These are phyloP conservation scores for Priceomyces haplophilus DNA, from an alignment of 805 yeast species.

Conservation along the genomic window DNA sequence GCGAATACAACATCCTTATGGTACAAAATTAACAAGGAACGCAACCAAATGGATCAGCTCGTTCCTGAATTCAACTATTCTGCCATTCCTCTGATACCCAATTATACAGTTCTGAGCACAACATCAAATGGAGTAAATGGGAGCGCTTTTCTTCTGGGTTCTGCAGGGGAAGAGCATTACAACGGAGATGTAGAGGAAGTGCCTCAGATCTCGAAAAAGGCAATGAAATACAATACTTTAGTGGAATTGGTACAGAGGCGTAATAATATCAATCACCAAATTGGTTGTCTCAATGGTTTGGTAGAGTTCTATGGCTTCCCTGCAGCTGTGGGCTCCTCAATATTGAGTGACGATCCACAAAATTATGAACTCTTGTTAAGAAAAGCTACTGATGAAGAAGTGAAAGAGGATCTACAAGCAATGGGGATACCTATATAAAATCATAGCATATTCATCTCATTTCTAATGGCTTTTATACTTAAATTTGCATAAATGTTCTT, in stretches of 20 bases:
- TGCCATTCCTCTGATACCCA: constrained; percentile 35
- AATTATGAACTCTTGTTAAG: constrained; percentile 43
- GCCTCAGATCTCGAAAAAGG: constrained; percentile 29
- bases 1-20: constrained; percentile 76
- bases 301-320: constrained; percentile 74
- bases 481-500: not conserved
- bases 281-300: constrained; percentile 68
- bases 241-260: constrained; percentile 58
- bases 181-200: constrained; percentile 6
- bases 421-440: constrained; percentile 46
- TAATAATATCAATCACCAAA: constrained; percentile 61
- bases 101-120: constrained; percentile 18
- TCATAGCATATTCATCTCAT: not conserved
- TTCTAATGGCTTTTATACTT: not conserved
- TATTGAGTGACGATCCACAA: constrained; percentile 18
- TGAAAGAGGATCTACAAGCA: constrained; percentile 65
- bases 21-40: constrained; percentile 88
- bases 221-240: constrained; percentile 33
- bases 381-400: constrained; percentile 67
- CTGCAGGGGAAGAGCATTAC: not conserved
- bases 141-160: constrained; percentile 2
- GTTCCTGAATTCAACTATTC: constrained; percentile 51
- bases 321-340: constrained; percentile 56
- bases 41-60: constrained; percentile 72
- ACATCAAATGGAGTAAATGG: constrained; percentile 1